Evolutionary conservation across 73 alveolate genomes (phyloP).

Genomic region (Halteria grandinella): DNA sequence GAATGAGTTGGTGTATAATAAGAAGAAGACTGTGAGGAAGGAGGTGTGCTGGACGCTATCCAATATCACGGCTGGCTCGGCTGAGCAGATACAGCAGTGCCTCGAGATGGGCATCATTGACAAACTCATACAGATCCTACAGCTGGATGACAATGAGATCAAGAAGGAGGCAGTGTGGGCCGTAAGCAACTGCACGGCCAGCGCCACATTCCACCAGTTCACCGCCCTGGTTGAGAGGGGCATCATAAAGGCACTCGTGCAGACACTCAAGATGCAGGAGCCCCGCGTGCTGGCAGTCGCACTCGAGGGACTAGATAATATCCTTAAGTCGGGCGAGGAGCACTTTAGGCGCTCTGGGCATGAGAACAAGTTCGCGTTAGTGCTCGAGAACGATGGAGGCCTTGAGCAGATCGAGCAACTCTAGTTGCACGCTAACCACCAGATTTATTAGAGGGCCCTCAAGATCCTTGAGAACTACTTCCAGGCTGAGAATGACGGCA

Average conservation of each 20-base stretch:
- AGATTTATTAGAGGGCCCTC: constrained; percentile 84
- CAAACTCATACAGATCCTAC: constrained; percentile 65
- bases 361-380: constrained; percentile 68
- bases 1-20: constrained; percentile 73
- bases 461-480: constrained; percentile 85
- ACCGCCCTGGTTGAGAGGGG: constrained; percentile 77
- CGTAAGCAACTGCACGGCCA: constrained; percentile 89
- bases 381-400: constrained; percentile 85
- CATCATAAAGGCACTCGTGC: constrained; percentile 71
- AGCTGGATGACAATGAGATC: constrained; percentile 77
- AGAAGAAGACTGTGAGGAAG: constrained; percentile 85
- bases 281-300: constrained; percentile 85
- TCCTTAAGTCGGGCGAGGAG: constrained; percentile 78
- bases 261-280: constrained; percentile 68
- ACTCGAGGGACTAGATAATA: constrained; percentile 86
- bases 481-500: constrained; percentile 75
- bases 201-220: constrained; percentile 77
- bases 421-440: constrained; percentile 88
- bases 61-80: constrained; percentile 96
- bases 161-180: constrained; percentile 96
- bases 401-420: constrained; percentile 79
- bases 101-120: constrained; percentile 70
- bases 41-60: constrained; percentile 95
- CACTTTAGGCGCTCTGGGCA: constrained; percentile 44
- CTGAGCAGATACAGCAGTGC: constrained; percentile 76